phyloP scores from a whole-genome alignment of 1,139 yeast species.

The Candida dubliniensis region DNA sequence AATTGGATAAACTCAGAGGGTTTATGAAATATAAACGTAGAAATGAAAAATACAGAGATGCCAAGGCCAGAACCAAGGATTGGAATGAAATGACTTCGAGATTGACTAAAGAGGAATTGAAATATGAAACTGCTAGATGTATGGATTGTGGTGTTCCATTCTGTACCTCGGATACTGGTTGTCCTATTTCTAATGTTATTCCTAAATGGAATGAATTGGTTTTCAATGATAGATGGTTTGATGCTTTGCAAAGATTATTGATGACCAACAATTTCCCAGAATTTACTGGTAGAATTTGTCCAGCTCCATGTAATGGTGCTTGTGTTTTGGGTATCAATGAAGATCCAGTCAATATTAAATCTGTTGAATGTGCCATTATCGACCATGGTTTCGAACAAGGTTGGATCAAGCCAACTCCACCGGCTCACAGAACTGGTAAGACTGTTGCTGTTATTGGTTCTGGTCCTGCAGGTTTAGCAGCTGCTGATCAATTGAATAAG shows the following conservation, averaged over 20 bases:
- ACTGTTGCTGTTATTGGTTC: slow-evolving; percentile 88
- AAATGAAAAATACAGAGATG: slow-evolving; percentile 79
- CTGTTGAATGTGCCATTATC: slow-evolving; percentile 93
- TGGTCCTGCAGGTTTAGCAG: slow-evolving; percentile 95
- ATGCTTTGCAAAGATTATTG: slow-evolving; percentile 85
- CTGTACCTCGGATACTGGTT: slow-evolving; percentile 97
- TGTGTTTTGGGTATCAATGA: slow-evolving; percentile 93
- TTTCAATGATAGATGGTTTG: slow-evolving; percentile 92
- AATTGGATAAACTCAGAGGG: slow-evolving; percentile 82
- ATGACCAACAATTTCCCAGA: slow-evolving; percentile 99
- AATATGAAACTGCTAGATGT: slow-evolving; percentile 95
- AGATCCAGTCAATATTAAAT: slow-evolving; percentile 95
- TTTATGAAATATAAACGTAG: slow-evolving; percentile 93
- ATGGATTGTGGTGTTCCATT: slow-evolving; percentile 99
- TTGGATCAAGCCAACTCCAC: slow-evolving; percentile 89
- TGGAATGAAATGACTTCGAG: slow-evolving; percentile 91
- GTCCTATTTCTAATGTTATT: slow-evolving; percentile 95
- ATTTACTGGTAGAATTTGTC: slow-evolving; percentile 97
- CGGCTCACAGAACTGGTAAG: slow-evolving; percentile 78
- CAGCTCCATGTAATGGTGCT: slow-evolving; percentile 99
- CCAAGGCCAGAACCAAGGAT: slow-evolving; percentile 76
- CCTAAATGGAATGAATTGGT: slow-evolving; percentile 98
- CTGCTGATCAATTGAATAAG: slow-evolving; percentile 94
- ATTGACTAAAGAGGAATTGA: slow-evolving; percentile 80
- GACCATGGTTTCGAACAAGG: slow-evolving; percentile 97